Base-by-base conservation (phyloP, 768 basidiomycete genomes). In the Kwoniella bestiolae region DNA sequence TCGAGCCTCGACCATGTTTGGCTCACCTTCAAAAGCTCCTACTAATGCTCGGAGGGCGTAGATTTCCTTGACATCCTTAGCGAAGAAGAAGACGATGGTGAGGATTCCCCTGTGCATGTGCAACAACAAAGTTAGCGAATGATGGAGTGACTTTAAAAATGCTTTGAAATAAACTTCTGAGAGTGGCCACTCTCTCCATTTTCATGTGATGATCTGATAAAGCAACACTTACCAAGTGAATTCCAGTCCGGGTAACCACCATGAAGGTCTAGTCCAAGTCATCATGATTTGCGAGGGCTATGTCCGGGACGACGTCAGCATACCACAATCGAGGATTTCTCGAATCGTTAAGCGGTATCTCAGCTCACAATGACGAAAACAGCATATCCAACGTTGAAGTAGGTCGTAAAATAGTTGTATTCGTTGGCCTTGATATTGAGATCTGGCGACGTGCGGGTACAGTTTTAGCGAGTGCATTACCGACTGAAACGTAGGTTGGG, bases 11-110 rank as follows among this genome's bases (percentile, higher is more conserved):
- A n/a, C n/a, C n/a, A n/a, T n/a, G n/a, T n/a, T n/a, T n/a, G 38
- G 18, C 38, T 41, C 18, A 41, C 38, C 38, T 50, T 77, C 75
- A 28, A 65, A 63, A 8, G 67, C 61, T 3, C 76, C 76, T 44
- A 77, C 73, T 45, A 77, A 71, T 50, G 75, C 72, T n/a, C 76
- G 52, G 7, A 77, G 58, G 16, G 58, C 72, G 57, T 75, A 75
- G 53, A 66, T 61, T 35, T 45, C 31, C 25, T 66, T 46, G 35
- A 32, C 58, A 31, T 62, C 34, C 29, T 62, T 57, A 47, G 49
- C 58, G n/a, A 45, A 44, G 35, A 62, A 56, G 47, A 72, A 58
- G 51, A 65, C 50, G 12, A 60, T 58, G 1, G 68, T 70, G 52
- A 73, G 67, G n/a, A 68, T 11, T 14, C 71, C 71, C 71, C 56